Conservation (phyloP, 1,284 basidiomycete genomes). For the Heliocybe sulcata region DNA sequence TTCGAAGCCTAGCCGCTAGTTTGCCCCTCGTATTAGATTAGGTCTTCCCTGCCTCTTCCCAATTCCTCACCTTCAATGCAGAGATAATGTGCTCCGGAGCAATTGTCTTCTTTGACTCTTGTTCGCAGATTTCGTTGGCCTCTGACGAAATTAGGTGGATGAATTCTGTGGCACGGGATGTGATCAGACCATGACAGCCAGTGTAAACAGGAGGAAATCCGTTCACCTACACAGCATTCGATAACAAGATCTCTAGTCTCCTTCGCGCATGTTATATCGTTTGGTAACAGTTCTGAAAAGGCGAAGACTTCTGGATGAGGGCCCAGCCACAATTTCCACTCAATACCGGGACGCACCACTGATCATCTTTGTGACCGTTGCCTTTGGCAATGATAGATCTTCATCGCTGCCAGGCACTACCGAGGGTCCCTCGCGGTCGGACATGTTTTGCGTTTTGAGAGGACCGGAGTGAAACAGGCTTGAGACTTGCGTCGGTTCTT, state of each 20-base stretch:
- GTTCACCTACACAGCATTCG: constrained; percentile 95
- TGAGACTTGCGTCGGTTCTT: neutral
- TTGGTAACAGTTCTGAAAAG: constrained; percentile 78
- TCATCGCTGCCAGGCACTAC: constrained; percentile 69
- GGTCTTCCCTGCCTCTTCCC: neutral
- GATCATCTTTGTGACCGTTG: constrained; percentile 97
- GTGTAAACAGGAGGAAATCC: constrained; percentile 2
- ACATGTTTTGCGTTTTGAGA: constrained; percentile 56
- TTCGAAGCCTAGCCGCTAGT: constrained; percentile 83
- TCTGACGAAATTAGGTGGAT: constrained; percentile 97
- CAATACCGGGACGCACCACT: constrained; percentile 52
- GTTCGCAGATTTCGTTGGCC: constrained; percentile 97
- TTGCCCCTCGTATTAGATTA: constrained; percentile 5
- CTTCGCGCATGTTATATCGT: constrained; percentile 88
- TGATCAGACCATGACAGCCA: neutral
- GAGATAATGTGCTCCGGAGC: constrained; percentile 95
- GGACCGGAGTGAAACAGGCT: constrained; percentile 1
- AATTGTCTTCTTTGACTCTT: constrained; percentile 99
- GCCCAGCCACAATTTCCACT: neutral
- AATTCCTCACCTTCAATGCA: constrained; percentile 74
- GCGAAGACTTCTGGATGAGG: constrained; percentile 2
- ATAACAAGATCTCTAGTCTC: constrained; percentile 95
- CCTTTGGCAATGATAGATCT: constrained; percentile 92
- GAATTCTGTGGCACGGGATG: constrained; percentile 65
- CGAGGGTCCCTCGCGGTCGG: constrained; percentile 75